A percentile compares a stretch with the other conserved stretches of the same genome.
phyloP scores from a whole-genome alignment of 306 rosid genomes.

The Amphicarpaea edgeworthii region DNA sequence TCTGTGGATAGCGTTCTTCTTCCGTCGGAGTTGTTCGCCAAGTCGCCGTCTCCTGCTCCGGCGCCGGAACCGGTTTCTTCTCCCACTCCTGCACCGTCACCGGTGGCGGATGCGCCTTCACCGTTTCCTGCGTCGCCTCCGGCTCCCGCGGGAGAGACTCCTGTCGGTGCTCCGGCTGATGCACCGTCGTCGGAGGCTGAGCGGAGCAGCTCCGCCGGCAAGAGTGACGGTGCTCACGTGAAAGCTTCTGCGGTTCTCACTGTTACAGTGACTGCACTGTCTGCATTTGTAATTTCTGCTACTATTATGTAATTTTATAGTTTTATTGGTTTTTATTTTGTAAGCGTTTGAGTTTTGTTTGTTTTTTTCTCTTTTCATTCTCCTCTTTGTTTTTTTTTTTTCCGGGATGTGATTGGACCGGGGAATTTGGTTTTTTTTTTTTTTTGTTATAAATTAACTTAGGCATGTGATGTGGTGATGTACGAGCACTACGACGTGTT shows the following conservation, averaged over 20 bases:
- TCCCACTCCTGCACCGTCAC: conserved; percentile 62
- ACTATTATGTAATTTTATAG: conserved; percentile 44
- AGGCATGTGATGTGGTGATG: conserved; percentile 43
- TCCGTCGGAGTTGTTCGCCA: conserved; percentile 70
- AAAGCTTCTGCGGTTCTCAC: conserved; percentile 50
- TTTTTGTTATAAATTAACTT: conserved; percentile 39
- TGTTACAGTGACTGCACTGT: conserved; percentile 47
- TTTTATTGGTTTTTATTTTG: conserved; percentile 14
- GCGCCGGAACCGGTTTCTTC: conserved; percentile 61
- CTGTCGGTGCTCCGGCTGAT: conserved; percentile 60
- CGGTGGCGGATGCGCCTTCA: conserved; percentile 54
- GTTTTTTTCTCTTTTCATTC: too few species aligned
- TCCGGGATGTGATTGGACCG: conserved; percentile 36
- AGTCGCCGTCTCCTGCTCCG: conserved; percentile 85
- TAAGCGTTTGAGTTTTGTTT: conserved; percentile 16
- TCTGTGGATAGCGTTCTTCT: conserved; percentile 78
- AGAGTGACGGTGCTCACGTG: conserved; percentile 54
- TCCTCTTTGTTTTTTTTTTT: background rate
- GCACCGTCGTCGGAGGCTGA: conserved; percentile 62
- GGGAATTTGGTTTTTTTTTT: conserved; percentile 47
- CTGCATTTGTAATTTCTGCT: conserved; percentile 50
- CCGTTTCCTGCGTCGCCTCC: conserved; percentile 79
- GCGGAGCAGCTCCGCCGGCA: conserved; percentile 50
- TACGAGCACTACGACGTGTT: background rate
- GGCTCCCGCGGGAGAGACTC: conserved; percentile 64